Evolutionary conservation across 768 basidiomycete species (phyloP).

Genomic region (Russula emetica): DNA sequence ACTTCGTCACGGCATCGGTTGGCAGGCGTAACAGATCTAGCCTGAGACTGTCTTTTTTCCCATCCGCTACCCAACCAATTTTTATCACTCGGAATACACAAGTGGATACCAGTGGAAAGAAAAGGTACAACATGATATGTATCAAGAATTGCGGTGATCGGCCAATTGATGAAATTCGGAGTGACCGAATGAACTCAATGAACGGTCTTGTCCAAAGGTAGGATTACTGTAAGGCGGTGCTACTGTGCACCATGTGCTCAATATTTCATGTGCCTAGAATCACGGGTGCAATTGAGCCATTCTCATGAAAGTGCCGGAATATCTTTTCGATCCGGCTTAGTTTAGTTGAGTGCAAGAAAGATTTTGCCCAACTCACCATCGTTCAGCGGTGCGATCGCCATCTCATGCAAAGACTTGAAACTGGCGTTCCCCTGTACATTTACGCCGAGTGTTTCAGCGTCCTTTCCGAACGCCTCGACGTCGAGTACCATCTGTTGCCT

Average conservation of each 20-base stretch:
- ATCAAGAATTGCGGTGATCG: neutral
- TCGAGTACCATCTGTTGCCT: constrained; percentile 81
- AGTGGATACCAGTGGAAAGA: neutral
- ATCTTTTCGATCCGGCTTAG: neutral
- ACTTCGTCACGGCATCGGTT: neutral
- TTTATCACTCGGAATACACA: neutral
- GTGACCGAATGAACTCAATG: neutral
- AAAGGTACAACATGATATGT: neutral
- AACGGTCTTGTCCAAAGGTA: neutral
- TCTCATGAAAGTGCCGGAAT: constrained; percentile 1
- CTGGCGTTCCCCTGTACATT: constrained; percentile 49
- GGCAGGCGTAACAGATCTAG: neutral
- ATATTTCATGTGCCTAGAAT: constrained; percentile 7
- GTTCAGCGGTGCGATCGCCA: constrained; percentile 47
- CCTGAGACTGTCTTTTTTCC: neutral
- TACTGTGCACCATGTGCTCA: neutral
- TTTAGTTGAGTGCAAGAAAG: neutral
- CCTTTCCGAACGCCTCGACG: constrained; percentile 76
- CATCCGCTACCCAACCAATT: neutral
- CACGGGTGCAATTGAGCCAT: neutral
- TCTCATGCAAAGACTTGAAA: constrained; percentile 53
- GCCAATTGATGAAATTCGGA: neutral
- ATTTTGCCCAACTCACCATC: constrained; percentile 32
- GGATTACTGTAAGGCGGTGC: neutral
- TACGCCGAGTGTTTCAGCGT: constrained; percentile 67